Conservation (phyloP, 768 basidiomycete species). For the Mycena epipterygia region DNA sequence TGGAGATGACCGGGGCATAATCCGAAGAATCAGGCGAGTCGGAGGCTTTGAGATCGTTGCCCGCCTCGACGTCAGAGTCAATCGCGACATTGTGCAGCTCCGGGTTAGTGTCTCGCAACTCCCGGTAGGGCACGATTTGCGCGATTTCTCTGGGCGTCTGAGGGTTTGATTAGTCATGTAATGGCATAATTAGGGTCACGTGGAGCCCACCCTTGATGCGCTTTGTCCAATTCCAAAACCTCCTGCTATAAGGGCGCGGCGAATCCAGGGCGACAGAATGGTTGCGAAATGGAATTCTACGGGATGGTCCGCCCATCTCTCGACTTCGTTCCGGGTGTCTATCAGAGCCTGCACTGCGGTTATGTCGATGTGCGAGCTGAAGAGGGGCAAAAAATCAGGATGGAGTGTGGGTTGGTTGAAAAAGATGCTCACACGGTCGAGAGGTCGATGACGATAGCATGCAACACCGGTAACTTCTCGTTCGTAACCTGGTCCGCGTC, state of each 20-base stretch:
- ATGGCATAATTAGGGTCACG: no score
- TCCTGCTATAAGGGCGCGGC: conserved; percentile 88
- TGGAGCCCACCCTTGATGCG: conserved; percentile 48
- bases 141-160: conserved; percentile 81
- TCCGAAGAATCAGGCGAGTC: conserved; percentile 37
- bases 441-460: conserved; percentile 94
- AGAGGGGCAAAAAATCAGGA: neutral
- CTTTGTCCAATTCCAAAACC: conserved; percentile 87
- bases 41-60: conserved; percentile 39
- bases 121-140: conserved; percentile 78
- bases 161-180: no score
- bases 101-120: conserved; percentile 48
- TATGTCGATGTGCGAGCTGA: conserved; percentile 90
- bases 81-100: conserved; percentile 41
- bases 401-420: neutral
- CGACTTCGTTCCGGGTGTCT: conserved; percentile 89
- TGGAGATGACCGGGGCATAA: conserved; percentile 58
- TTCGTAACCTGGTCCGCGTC: conserved; percentile 65
- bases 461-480: conserved; percentile 72
- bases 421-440: conserved; percentile 73
- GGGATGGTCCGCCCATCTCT: conserved; percentile 84
- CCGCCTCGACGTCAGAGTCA: conserved; percentile 50
- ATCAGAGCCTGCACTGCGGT: conserved; percentile 93
- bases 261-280: conserved; percentile 93
- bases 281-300: conserved; percentile 97